Evolutionary conservation across 768 basidiomycete species (phyloP).

Genomic region (Exidia glandulosa): DNA sequence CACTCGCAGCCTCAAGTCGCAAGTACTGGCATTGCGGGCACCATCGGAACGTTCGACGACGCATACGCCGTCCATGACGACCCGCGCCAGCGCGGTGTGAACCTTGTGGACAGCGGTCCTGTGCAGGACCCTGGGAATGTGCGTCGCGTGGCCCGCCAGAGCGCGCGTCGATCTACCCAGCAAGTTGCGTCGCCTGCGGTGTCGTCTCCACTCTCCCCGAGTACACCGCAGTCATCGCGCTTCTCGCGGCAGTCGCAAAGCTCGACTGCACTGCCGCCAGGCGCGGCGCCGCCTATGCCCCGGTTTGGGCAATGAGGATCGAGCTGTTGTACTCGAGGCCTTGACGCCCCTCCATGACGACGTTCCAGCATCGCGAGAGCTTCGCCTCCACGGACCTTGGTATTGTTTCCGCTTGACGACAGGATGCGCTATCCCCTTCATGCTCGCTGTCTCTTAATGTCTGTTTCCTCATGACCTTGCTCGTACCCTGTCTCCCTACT

Average conservation of each 20-base stretch:
- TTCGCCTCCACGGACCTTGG: too few relatives aligned
- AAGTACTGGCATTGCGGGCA: conserved; percentile 9
- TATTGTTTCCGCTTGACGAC: too few relatives aligned
- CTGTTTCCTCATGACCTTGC: too few relatives aligned
- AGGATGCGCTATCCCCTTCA: too few relatives aligned
- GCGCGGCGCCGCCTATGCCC: conserved; percentile 56
- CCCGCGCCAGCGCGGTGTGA: conserved; percentile 46
- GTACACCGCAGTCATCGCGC: conserved; percentile 31
- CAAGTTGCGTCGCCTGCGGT: conserved; percentile 17
- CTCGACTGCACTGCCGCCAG: conserved; percentile 47
- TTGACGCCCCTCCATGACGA: too few relatives aligned
- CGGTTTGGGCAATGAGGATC: conserved; percentile 2
- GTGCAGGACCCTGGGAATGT: conserved; percentile 72
- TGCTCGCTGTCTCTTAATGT: too few relatives aligned
- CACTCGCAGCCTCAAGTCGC: conserved; percentile 31
- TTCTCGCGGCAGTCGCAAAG: conserved; percentile 50
- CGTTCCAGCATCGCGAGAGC: too few relatives aligned
- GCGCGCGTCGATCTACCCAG: conserved; percentile 48
- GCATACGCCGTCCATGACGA: conserved; percentile 29
- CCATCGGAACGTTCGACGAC: conserved; percentile 20
- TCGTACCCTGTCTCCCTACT: too few relatives aligned
- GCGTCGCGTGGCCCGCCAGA: conserved; percentile 60
- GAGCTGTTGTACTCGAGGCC: background rate
- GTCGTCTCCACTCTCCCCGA: conserved; percentile 22
- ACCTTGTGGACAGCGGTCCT: conserved; percentile 73